These are phyloP conservation scores for Candida pseudocylindracea DNA, from an alignment of 1,139 yeast species.

Conservation along the genomic window DNA sequence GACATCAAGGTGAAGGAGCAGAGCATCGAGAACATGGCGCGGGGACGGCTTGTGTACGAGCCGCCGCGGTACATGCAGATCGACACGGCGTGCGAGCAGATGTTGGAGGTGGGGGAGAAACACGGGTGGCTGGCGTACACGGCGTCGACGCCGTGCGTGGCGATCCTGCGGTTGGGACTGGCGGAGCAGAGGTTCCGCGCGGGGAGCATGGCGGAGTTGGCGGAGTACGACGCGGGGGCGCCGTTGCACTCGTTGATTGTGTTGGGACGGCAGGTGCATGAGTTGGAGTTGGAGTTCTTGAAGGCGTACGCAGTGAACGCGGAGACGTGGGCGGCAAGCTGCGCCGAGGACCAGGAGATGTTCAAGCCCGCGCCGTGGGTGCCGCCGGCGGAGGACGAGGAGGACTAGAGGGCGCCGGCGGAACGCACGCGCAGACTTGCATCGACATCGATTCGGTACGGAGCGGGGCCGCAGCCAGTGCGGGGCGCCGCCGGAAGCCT, in stretches of 20 bases:
- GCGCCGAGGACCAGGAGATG: constrained; percentile 48
- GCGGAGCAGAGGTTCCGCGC: constrained; percentile 69
- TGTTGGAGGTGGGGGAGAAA: constrained; percentile 65
- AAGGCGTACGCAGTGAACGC: constrained; percentile 52
- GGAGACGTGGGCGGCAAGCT: constrained; percentile 33
- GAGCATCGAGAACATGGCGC: constrained; percentile 80
- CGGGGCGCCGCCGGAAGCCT: too few relatives aligned
- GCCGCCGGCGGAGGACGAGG: constrained; percentile 10
- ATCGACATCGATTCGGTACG: too few relatives aligned
- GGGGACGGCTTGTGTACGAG: constrained; percentile 81
- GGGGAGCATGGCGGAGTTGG: constrained; percentile 54
- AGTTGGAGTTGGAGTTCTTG: constrained; percentile 71
- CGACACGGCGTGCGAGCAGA: constrained; percentile 70
- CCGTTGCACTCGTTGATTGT: constrained; percentile 85
- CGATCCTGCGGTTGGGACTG: constrained; percentile 78
- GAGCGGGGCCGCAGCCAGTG: too few relatives aligned
- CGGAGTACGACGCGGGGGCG: constrained; percentile 75
- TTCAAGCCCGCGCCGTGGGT: constrained; percentile 40
- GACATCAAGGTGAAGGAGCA: constrained; percentile 97
- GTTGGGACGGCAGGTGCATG: constrained; percentile 87
- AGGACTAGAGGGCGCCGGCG: too few relatives aligned
- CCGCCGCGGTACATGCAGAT: constrained; percentile 96
- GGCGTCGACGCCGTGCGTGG: constrained; percentile 78
- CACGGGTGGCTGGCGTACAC: constrained; percentile 63
- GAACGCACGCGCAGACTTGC: too few relatives aligned